phyloP scores from a whole-genome alignment of 352 stramenopile species.

The Phytophthora europaea region DNA sequence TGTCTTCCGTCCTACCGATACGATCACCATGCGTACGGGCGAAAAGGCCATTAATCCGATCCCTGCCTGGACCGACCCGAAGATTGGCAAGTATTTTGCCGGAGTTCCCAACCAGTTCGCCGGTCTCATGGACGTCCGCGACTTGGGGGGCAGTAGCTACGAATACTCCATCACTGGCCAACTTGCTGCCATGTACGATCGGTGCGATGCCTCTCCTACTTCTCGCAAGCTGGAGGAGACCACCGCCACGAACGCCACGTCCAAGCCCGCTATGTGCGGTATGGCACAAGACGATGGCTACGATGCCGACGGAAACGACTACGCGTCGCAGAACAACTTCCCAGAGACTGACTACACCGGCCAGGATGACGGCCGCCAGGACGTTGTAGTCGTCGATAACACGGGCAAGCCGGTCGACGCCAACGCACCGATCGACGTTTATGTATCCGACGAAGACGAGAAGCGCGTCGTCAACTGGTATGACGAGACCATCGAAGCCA shows the following conservation, averaged over 20 bases:
- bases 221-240: conserved; percentile 33
- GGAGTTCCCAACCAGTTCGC: conserved; percentile 50
- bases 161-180: conserved; percentile 62
- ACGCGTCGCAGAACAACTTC: conserved; percentile 40
- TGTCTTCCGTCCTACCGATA: conserved; percentile 53
- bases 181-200: conserved; percentile 51
- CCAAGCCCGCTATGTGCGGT: conserved; percentile 4
- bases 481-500: conserved; percentile 33
- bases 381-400: conserved; percentile 23
- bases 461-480: conserved; percentile 46
- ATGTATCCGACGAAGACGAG: conserved; percentile 33
- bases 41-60: conserved; percentile 48
- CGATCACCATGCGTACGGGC: conserved; percentile 55
- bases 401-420: conserved; percentile 18
- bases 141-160: conserved; percentile 65
- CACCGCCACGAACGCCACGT: not conserved
- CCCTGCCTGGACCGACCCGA: conserved; percentile 40
- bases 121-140: conserved; percentile 55
- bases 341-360: conserved; percentile 35
- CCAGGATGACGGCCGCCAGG: conserved; percentile 28
- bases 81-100: conserved; percentile 54
- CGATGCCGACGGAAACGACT: conserved; percentile 20
- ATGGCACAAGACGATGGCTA: conserved; percentile 16
- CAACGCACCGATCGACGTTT: conserved; percentile 20
- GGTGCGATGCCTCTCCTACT: conserved; percentile 43